Percentiles rank a stretch among this genome's conserved stretches.
Conservation (phyloP, 2,329 filamentous ascomycete genomes). For the Bipolaris victoriae region DNA sequence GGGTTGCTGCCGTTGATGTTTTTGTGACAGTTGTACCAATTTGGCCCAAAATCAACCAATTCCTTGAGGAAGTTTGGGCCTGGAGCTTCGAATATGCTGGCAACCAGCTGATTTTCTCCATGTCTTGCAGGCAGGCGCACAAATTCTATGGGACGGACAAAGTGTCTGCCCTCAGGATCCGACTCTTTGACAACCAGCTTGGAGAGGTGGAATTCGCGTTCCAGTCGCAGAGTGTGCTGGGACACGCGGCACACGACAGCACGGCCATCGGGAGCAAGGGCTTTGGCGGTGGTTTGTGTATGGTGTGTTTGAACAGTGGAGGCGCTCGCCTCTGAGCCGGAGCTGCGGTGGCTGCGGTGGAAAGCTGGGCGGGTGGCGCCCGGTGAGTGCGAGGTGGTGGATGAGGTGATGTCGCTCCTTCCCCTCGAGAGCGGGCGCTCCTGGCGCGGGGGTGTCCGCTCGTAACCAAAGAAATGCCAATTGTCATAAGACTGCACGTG, state of each 20-base stretch:
- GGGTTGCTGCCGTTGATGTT: slow-evolving; percentile 10
- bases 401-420: slow-evolving; percentile 33
- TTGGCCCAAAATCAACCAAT: slow-evolving; percentile 77
- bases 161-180: slow-evolving; percentile 76
- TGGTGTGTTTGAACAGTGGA: slow-evolving; percentile 54
- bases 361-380: slow-evolving; percentile 39
- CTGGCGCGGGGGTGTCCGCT: slow-evolving; percentile 27
- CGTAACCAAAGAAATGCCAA: slow-evolving; percentile 66
- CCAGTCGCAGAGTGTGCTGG: slow-evolving; percentile 79
- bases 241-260: slow-evolving; percentile 83
- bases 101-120: slow-evolving; percentile 75
- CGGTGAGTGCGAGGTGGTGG: slow-evolving; percentile 37
- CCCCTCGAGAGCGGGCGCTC: slow-evolving; percentile 34
- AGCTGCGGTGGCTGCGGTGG: slow-evolving; percentile 40
- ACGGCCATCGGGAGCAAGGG: slow-evolving; percentile 47
- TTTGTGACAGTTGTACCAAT: slow-evolving; percentile 46
- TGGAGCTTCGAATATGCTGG: slow-evolving; percentile 80
- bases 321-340: slow-evolving; percentile 44
- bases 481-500: slow-evolving; percentile 75
- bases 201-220: slow-evolving; percentile 84
- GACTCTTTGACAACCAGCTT: slow-evolving; percentile 73
- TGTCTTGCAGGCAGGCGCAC: slow-evolving; percentile 71
- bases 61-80: slow-evolving; percentile 75
- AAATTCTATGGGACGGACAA: slow-evolving; percentile 80
- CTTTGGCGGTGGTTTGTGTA: slow-evolving; percentile 56